Evolutionary conservation across 1,284 basidiomycete genomes (phyloP), one percentile per base, ranked within the genome.

Genomic region (Cryptococcus floricola): DNA sequence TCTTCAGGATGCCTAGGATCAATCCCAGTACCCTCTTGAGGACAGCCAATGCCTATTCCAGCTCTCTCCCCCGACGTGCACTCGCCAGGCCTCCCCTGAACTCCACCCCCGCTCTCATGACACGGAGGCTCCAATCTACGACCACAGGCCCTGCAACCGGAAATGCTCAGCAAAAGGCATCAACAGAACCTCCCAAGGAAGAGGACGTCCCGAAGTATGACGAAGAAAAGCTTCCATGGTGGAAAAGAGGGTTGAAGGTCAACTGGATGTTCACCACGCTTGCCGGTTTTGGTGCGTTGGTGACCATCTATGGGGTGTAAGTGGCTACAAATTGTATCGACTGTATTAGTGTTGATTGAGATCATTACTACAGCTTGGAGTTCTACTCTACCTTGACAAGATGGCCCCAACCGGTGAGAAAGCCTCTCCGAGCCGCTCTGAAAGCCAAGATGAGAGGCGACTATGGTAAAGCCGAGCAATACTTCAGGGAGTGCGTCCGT

Each of bases 281-380:
- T 19, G 71, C 68, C 8, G 65, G 70, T 18, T 39, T 74, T 12
- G 75, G 74, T 13, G 56, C 76, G 16, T 63, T 77, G 8, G 66
- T 74, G 3, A 76, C 76, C 1, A 76, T 71, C 28, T 77, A 77
- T 58, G 74, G 72, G 13, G 50, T 76, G 75, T 76, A 57, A 60
- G 75, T 12, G 27, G 16, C 8, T 38, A 41, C 52, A 14, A 48
- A 9, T 10, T 25, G 16, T 16, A 9, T 25, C 38, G 18, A 23
- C 19, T 39, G 14, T 10, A 39, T n/a, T 13, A 19, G 14, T 19
- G 13, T 37, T 37, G n/a, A 16, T 28, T 16, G 23, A 49, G 34
- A 25, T 10, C 14, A 18, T 41, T 10, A 31, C 9, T 14, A 12
- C 14, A 77, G 75, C 8, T 60, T 77, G 7, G 76, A 77, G 48